These are phyloP conservation scores for Aspergillus indologenus DNA, from an alignment of 495 filamentous ascomycete species.

Conservation along the genomic window DNA sequence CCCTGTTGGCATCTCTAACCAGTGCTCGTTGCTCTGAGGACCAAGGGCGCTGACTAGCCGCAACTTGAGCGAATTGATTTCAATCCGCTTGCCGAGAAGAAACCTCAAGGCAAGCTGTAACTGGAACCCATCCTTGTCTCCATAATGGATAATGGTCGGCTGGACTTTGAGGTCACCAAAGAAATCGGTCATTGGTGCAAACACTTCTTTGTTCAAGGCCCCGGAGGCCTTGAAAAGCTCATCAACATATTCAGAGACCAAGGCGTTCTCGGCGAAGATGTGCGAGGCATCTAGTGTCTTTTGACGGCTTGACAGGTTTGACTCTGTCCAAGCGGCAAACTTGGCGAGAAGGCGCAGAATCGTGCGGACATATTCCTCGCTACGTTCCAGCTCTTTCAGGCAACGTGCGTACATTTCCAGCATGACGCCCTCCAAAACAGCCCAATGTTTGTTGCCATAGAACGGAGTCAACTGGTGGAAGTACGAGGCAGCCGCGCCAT, in stretches of 20 bases:
- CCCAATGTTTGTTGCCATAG: slow-evolving; percentile 80
- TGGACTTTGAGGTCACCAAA: slow-evolving; percentile 70
- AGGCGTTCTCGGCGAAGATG: slow-evolving; percentile 50
- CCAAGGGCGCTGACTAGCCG: slow-evolving; percentile 50
- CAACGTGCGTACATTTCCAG: slow-evolving; percentile 82
- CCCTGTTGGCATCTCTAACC: slow-evolving; percentile 37
- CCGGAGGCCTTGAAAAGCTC: slow-evolving; percentile 63
- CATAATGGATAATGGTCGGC: slow-evolving; percentile 64
- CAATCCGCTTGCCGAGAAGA: slow-evolving; percentile 67
- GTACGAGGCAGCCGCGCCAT: slow-evolving; percentile 68
- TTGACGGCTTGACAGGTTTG: slow-evolving; percentile 32
- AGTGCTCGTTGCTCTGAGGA: slow-evolving; percentile 38
- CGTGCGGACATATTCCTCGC: slow-evolving; percentile 76
- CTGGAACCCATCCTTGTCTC: slow-evolving; percentile 74
- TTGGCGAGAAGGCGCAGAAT: slow-evolving; percentile 74
- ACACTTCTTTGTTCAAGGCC: slow-evolving; percentile 60
- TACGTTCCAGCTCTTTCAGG: slow-evolving; percentile 69
- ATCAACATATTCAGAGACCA: slow-evolving; percentile 59
- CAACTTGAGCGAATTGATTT: slow-evolving; percentile 62
- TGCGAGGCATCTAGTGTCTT: slow-evolving; percentile 33
- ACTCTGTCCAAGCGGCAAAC: slow-evolving; percentile 47
- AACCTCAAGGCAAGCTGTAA: slow-evolving; percentile 67
- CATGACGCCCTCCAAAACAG: slow-evolving; percentile 72
- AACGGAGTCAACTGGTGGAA: slow-evolving; percentile 79
- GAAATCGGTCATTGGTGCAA: slow-evolving; percentile 65